A percentile compares a stretch with the other conserved stretches of the same genome.
phyloP scores from a whole-genome alignment of 441 rosid species.

The Croton laevigatus region DNA sequence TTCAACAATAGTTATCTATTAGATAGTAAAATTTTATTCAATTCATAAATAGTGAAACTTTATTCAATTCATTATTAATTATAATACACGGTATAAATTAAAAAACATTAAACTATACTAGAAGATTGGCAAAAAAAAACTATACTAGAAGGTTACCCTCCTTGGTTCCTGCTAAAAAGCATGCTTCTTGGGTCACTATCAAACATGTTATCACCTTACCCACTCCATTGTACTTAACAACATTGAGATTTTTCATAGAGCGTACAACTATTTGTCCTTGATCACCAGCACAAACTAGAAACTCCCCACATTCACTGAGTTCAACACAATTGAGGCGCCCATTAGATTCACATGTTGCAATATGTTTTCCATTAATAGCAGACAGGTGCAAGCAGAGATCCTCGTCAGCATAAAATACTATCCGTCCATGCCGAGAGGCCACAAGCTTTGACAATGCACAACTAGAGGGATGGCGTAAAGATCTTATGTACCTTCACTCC shows the following conservation, averaged over 20 bases:
- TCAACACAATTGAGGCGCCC: conserved; percentile 94
- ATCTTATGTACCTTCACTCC: conserved; percentile 92
- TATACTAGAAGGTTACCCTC: conserved; percentile 95
- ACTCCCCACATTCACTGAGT: conserved; percentile 87
- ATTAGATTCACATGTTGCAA: conserved; percentile 88
- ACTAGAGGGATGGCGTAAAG: conserved; percentile 84
- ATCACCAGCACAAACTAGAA: conserved; percentile 94
- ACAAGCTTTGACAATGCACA: conserved; percentile 83
- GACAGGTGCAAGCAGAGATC: conserved; percentile 92
- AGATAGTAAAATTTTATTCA: too few species aligned
- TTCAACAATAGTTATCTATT: too few species aligned
- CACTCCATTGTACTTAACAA: conserved; percentile 73
- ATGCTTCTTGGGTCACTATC: conserved; percentile 84
- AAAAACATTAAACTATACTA: too few species aligned
- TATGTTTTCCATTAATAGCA: conserved; percentile 92
- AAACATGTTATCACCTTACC: conserved; percentile 86
- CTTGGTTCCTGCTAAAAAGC: conserved; percentile 95
- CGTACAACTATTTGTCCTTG: conserved; percentile 93
- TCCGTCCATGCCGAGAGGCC: conserved; percentile 82
- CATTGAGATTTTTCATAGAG: conserved; percentile 87
- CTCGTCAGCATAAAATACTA: conserved; percentile 79
- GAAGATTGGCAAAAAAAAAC: too few species aligned
- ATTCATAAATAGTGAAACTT: too few species aligned
- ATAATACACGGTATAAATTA: too few species aligned
- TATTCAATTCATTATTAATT: too few species aligned